A percentile compares a stretch with the other conserved stretches of the same genome.
These are phyloP conservation scores for Pyronema domesticum DNA, from an alignment of 495 filamentous ascomycete species.

Conservation along the genomic window DNA sequence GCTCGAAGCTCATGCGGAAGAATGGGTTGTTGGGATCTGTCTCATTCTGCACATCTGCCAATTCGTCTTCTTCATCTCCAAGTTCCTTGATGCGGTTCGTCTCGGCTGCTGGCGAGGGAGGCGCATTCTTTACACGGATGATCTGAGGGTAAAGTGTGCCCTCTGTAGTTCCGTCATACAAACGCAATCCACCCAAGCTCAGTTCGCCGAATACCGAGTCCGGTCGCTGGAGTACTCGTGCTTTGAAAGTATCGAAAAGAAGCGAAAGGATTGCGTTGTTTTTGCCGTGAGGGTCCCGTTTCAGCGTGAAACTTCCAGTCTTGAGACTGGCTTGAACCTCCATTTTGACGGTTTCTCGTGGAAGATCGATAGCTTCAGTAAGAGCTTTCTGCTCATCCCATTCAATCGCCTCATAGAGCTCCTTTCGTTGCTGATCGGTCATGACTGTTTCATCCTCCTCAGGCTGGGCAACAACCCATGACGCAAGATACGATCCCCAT, in stretches of 20 bases:
- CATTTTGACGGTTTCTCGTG: slow-evolving; percentile 76
- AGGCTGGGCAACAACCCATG: slow-evolving; percentile 48
- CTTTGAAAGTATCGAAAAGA: slow-evolving; percentile 84
- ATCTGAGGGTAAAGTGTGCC: slow-evolving; percentile 84
- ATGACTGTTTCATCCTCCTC: slow-evolving; percentile 47
- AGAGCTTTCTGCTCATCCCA: slow-evolving; percentile 93
- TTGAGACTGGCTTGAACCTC: slow-evolving; percentile 77
- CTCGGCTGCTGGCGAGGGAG: slow-evolving; percentile 32
- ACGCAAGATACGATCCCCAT: slow-evolving; percentile 40
- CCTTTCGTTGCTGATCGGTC: slow-evolving; percentile 87
- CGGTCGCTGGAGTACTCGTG: slow-evolving; percentile 67
- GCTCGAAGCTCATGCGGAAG: slow-evolving; percentile 81
- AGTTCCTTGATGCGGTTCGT: slow-evolving; percentile 44
- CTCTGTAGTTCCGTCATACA: slow-evolving; percentile 89
- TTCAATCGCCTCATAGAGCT: slow-evolving; percentile 91
- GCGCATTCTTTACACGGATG: slow-evolving; percentile 78
- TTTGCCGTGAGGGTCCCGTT: slow-evolving; percentile 65
- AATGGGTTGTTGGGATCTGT: slow-evolving; percentile 50
- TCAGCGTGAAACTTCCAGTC: slow-evolving; percentile 85
- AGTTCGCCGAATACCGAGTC: slow-evolving; percentile 78
- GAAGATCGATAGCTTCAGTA: slow-evolving; percentile 69
- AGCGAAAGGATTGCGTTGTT: slow-evolving; percentile 66
- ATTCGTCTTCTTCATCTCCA: slow-evolving; percentile 30
- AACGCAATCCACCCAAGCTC: slow-evolving; percentile 76
- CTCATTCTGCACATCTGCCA: slow-evolving; percentile 19